A percentile compares a stretch with the other conserved stretches of the same genome.
These are phyloP conservation scores for Pseudomassariella vexata DNA, from an alignment of 2,329 filamentous ascomycete species.

Conservation along the genomic window DNA sequence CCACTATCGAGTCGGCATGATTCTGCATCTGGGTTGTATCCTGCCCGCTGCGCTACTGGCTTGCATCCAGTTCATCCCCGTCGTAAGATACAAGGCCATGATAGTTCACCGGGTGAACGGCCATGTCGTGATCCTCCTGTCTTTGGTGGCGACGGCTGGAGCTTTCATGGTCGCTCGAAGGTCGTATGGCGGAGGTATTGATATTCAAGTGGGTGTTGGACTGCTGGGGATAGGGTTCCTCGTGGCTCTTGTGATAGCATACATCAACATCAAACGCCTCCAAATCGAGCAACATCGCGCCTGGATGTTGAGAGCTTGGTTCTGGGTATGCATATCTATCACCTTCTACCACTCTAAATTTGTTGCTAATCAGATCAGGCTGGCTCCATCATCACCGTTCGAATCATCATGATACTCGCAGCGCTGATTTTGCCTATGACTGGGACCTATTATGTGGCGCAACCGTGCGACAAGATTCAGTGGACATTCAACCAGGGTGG, in stretches of 20 bases:
- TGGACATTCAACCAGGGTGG: too few relatives aligned
- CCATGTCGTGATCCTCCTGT: slow-evolving; percentile 44
- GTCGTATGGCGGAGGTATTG: slow-evolving; percentile 46
- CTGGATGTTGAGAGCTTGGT: slow-evolving; percentile 54
- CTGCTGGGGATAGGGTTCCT: slow-evolving; percentile 38
- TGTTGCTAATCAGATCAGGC: slow-evolving; percentile 22
- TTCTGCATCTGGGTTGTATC: slow-evolving; percentile 38
- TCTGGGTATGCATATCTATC: slow-evolving; percentile 28
- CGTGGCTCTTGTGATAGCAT: slow-evolving; percentile 37
- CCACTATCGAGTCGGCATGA: slow-evolving; percentile 39
- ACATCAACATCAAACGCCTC: slow-evolving; percentile 51
- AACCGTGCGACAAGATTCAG: slow-evolving; percentile 45
- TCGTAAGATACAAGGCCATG: slow-evolving; percentile 38
- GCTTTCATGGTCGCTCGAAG: slow-evolving; percentile 47
- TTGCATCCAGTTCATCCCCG: slow-evolving; percentile 43
- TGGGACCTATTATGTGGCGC: slow-evolving; percentile 17
- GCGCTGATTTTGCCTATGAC: slow-evolving; percentile 29
- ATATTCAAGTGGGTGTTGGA: slow-evolving; percentile 38
- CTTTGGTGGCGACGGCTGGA: slow-evolving; percentile 37
- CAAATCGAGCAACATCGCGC: slow-evolving; percentile 58
- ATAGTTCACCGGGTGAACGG: slow-evolving; percentile 56
- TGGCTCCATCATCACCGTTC: slow-evolving; percentile 45
- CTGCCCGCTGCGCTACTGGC: slow-evolving; percentile 38
- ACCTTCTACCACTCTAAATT: neutral
- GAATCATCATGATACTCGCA: slow-evolving; percentile 39